phyloP scores from a whole-genome alignment of 1,139 yeast genomes.

The Geotrichum carabidarum region DNA sequence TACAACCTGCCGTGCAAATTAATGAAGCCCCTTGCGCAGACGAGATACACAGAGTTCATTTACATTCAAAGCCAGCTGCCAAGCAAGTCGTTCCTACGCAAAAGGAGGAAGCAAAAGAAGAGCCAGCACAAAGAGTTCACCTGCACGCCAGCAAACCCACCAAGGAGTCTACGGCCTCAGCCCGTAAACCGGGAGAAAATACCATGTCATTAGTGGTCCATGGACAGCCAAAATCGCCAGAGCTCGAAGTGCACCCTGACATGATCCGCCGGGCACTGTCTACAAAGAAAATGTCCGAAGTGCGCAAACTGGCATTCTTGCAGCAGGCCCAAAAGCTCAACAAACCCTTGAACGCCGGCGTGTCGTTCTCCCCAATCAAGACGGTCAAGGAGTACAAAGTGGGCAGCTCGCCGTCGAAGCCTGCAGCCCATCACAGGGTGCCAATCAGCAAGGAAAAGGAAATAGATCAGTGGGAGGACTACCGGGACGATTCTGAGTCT shows the following conservation, averaged over 20 bases:
- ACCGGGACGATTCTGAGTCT: background rate
- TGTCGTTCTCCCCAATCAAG: background rate
- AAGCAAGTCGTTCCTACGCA: background rate
- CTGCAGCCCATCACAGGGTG: background rate
- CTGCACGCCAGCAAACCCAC: too few species aligned
- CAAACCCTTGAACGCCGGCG: background rate
- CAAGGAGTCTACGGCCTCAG: too few species aligned
- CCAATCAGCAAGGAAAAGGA: background rate
- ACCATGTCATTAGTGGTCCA: background rate
- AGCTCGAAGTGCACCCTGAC: background rate
- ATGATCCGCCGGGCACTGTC: background rate
- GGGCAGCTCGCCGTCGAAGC: conserved; percentile 10
- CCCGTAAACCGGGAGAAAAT: too few species aligned
- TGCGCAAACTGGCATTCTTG: conserved; percentile 5
- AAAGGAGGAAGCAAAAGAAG: background rate
- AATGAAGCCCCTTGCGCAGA: background rate
- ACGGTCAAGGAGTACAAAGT: conserved; percentile 3
- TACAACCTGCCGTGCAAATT: too few species aligned
- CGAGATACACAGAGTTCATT: background rate
- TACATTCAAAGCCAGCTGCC: background rate
- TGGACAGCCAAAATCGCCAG: background rate
- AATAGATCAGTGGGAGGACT: background rate
- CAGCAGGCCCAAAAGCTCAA: conserved; percentile 10
- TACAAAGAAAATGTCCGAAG: background rate
- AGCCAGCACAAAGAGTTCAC: background rate